Evolutionary conservation across 106 monocot species (phyloP), one percentile per base, ranked within the genome.

Genomic region (Narthecium ossifragum): DNA sequence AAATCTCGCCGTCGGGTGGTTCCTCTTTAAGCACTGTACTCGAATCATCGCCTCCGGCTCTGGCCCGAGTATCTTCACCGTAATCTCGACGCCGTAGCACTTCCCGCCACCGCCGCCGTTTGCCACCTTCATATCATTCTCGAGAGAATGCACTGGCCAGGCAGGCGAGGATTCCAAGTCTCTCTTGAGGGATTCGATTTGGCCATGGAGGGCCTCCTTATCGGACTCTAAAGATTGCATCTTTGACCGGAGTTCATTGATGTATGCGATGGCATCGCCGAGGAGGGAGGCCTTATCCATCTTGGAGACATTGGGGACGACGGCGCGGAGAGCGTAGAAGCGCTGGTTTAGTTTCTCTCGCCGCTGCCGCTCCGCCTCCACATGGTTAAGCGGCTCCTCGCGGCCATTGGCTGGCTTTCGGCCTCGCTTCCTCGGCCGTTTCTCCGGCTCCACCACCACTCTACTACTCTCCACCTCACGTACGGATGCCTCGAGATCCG

Each of bases 281-380:
- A 92, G 78, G 10, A 92, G 81, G 14, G 92, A 92, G 1, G 92
- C 92, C 60, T 92, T 92, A 73, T 92, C 92, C 92, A 92, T 92
- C 70, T 92, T 92, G 1, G 92, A 92, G 33, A 92, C 92, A 38
- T 87, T 92, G 48, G 92, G 92, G 40, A 92, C 92, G 4, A 92
- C 92, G 1, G 92, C 92, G 3, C 92, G 84, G 31, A 92, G 84
- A 11, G 92, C 78, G 70, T 92, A 92, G 87, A 92, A 92, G 8
- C 81, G 50, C 71, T 92, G 92, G 78, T 92, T 92, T 26, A 92
- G 92, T 71, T 92, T 92, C 84, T 92, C 92, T 0, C 92, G 63
- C 26, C 92, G 74, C 70, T 75, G 77, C 46, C 92, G 68, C 84
- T 92, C 92, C 4, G 92, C 92, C 38, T 92, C 92, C 43, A 92